A percentile compares a stretch with the other conserved stretches of the same genome.
Evolutionary conservation across 2,329 filamentous ascomycete species (phyloP).

Genomic region (Aspergillus fumigatiaffinis): DNA sequence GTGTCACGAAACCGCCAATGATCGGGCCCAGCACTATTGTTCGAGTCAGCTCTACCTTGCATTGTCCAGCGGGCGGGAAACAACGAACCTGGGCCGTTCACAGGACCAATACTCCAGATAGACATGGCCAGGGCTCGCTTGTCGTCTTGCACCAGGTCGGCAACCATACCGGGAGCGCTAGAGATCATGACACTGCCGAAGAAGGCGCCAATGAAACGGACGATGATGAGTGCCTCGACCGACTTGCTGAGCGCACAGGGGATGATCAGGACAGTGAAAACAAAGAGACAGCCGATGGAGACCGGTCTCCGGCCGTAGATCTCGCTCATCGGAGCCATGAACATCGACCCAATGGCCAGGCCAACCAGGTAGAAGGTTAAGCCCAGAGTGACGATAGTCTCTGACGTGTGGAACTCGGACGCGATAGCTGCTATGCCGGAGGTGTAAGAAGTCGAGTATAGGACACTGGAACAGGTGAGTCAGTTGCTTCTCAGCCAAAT

Average conservation of each 20-base stretch:
- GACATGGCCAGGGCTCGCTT: conserved; percentile 78
- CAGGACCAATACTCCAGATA: conserved; percentile 76
- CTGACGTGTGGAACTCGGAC: conserved; percentile 57
- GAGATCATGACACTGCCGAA: conserved; percentile 77
- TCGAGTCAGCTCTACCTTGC: conserved; percentile 1
- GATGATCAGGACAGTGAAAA: conserved; percentile 67
- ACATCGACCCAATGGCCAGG: conserved; percentile 65
- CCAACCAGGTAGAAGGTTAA: conserved; percentile 76
- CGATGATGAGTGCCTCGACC: conserved; percentile 63
- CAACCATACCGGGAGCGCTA: conserved; percentile 77
- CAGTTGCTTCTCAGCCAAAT: not conserved
- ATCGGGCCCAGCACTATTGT: conserved; percentile 55
- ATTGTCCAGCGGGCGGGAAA: not conserved
- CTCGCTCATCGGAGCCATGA: conserved; percentile 65
- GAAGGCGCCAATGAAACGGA: conserved; percentile 70
- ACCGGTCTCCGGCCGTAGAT: conserved; percentile 51
- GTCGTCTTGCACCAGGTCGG: conserved; percentile 77
- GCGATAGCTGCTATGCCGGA: conserved; percentile 66
- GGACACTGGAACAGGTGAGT: conserved; percentile 43
- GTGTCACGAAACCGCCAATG: conserved; percentile 74
- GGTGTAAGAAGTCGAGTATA: conserved; percentile 78
- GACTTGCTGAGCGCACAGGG: conserved; percentile 68
- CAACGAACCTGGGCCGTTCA: conserved; percentile 63
- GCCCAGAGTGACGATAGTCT: conserved; percentile 66
- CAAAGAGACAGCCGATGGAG: conserved; percentile 61